phyloP scores from a whole-genome alignment of 345 rosid species.

The Gossypium rotundifolium region DNA sequence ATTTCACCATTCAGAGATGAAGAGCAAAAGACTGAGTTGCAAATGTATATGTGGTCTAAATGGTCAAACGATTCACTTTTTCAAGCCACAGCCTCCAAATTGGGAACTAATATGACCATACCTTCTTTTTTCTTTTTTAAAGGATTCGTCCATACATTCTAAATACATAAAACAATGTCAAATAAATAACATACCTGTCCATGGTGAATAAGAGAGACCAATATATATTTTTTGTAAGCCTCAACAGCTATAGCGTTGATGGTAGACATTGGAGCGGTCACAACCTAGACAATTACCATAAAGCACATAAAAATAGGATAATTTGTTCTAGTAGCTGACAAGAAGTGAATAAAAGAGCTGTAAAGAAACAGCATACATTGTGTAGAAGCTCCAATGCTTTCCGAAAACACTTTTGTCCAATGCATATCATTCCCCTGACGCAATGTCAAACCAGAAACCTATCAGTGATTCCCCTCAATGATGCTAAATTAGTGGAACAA shows the following conservation, averaged over 20 bases:
- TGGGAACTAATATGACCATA: not conserved
- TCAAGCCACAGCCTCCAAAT: not conserved
- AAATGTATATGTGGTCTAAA: not conserved
- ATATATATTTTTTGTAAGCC: constrained; percentile 82
- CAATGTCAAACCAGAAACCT: constrained; percentile 14
- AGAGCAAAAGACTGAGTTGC: constrained; percentile 1
- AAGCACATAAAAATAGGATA: constrained; percentile 7
- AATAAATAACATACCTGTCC: constrained; percentile 55
- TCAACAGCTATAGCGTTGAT: constrained; percentile 82
- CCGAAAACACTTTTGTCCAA: constrained; percentile 69
- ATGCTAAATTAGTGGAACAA: not conserved
- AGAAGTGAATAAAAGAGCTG: constrained; percentile 12
- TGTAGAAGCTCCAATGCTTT: constrained; percentile 93
- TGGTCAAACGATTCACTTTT: not conserved
- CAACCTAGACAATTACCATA: constrained; percentile 46
- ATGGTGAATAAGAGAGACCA: constrained; percentile 75
- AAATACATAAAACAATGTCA: constrained; percentile 3
- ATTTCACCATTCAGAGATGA: not conserved
- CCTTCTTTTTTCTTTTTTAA: not conserved
- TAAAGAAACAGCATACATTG: constrained; percentile 39
- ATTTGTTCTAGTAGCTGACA: not conserved
- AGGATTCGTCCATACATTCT: not conserved
- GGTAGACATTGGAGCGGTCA: constrained; percentile 83
- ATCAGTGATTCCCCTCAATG: constrained; percentile 5
- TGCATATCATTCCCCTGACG: constrained; percentile 91